phyloP scores from a whole-genome alignment of 768 basidiomycete species.

The Royoungia palumana region DNA sequence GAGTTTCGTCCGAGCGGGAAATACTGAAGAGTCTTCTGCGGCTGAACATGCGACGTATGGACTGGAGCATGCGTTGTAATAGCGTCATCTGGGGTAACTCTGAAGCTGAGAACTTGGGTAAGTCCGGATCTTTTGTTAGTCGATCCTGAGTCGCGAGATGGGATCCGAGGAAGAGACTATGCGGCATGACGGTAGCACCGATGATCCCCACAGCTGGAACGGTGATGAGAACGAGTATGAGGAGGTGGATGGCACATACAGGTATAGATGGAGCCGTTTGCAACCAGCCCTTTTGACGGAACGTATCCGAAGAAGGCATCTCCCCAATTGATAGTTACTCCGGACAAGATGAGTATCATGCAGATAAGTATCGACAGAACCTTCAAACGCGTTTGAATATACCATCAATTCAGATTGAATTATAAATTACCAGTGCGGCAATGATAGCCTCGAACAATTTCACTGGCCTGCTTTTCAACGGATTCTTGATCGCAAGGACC shows the following conservation, averaged over 20 bases:
- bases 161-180: constrained; percentile 87
- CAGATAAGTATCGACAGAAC: constrained; percentile 72
- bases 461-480: constrained; percentile 62
- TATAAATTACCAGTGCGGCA: constrained; percentile 48
- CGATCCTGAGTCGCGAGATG: constrained; percentile 82
- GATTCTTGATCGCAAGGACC: constrained; percentile 69
- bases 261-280: constrained; percentile 57
- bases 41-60: constrained; percentile 4
- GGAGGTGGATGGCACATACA: constrained; percentile 39
- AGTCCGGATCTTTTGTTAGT: constrained; percentile 35
- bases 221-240: constrained; percentile 10
- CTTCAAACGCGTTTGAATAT: constrained; percentile 29
- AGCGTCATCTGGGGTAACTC: constrained; percentile 20
- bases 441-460: constrained; percentile 67
- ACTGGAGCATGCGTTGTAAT: constrained; percentile 11
- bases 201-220: constrained; percentile 63
- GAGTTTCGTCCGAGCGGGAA: constrained; percentile 18
- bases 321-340: constrained; percentile 67
- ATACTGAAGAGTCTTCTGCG: constrained; percentile 24
- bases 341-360: constrained; percentile 74
- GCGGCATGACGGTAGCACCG: constrained; percentile 91
- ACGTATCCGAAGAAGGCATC: constrained; percentile 72
- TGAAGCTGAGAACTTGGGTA: constrained; percentile 11
- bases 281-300: constrained; percentile 63
- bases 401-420: not conserved